These are phyloP conservation scores for Mortierella polycephala DNA, from an alignment of 371 early-diverging fungal species.

Conservation along the genomic window DNA sequence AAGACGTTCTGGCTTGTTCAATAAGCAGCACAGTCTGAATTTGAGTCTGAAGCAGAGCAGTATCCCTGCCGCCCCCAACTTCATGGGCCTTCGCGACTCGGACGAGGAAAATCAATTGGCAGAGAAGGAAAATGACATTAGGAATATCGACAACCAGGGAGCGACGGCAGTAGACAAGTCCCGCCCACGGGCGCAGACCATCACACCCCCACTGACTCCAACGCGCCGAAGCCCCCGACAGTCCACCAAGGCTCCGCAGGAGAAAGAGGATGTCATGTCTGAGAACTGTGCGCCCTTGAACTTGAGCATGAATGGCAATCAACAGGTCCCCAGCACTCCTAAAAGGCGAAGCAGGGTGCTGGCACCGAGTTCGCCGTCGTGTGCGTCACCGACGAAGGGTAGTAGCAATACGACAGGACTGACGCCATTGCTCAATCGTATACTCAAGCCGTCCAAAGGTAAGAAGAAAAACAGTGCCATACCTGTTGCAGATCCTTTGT, in stretches of 20 bases:
- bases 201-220: constrained; percentile 18
- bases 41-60: constrained; percentile 9
- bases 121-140: background rate
- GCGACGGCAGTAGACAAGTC: background rate
- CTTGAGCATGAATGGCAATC: background rate
- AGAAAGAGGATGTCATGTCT: background rate
- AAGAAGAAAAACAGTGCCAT: background rate
- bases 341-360: constrained; percentile 1
- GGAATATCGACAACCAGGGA: background rate
- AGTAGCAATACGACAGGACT: constrained; percentile 33
- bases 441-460: constrained; percentile 26
- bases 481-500: background rate
- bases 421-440: constrained; percentile 31
- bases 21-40: background rate
- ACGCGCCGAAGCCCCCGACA: constrained; percentile 17
- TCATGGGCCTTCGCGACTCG: background rate
- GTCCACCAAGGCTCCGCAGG: background rate
- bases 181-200: constrained; percentile 6
- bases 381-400: background rate
- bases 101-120: constrained; percentile 1
- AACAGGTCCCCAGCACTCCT: constrained; percentile 7
- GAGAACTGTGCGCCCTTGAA: constrained; percentile 1
- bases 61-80: constrained; percentile 9
- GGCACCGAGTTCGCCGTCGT: background rate
- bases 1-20: background rate